phyloP scores from a whole-genome alignment of 2,329 filamentous ascomycete genomes.

The Xylaria sp. region DNA sequence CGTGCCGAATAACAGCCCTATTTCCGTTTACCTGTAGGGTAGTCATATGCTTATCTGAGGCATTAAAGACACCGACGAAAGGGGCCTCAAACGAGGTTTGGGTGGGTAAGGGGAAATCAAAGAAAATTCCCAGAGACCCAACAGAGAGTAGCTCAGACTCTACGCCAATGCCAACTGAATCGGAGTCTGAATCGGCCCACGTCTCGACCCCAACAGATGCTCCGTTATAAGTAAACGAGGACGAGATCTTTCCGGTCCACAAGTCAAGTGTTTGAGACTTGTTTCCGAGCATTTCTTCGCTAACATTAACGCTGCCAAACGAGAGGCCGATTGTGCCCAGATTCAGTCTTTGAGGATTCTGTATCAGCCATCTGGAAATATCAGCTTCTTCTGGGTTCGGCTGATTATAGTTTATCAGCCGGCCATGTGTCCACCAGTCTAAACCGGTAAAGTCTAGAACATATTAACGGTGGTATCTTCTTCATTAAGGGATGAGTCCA shows the following conservation, averaged over 20 bases:
- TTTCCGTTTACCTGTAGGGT: conserved; percentile 32
- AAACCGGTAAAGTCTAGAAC: conserved; percentile 43
- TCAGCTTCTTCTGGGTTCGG: conserved; percentile 45
- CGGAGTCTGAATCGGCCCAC: conserved; percentile 47
- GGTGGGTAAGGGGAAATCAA: conserved; percentile 55
- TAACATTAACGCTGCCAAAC: conserved; percentile 44
- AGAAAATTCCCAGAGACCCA: conserved; percentile 48
- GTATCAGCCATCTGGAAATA: conserved; percentile 47
- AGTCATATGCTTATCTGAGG: conserved; percentile 48
- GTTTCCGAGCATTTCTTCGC: conserved; percentile 43
- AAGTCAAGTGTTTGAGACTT: conserved; percentile 50
- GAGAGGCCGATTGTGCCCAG: conserved; percentile 51
- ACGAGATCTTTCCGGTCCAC: conserved; percentile 50
- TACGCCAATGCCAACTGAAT: conserved; percentile 49
- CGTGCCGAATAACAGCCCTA: conserved; percentile 46
- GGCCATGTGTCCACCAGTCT: conserved; percentile 48
- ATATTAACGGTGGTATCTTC: conserved; percentile 11
- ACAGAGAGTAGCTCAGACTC: conserved; percentile 44
- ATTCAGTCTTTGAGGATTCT: conserved; percentile 56
- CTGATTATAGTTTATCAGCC: conserved; percentile 46
- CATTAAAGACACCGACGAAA: conserved; percentile 56
- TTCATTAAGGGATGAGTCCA: conserved; percentile 8
- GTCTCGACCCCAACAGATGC: conserved; percentile 46
- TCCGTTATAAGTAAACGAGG: conserved; percentile 47
- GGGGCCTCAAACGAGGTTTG: conserved; percentile 57